Base-by-base conservation (phyloP, 257 asterid species). In the Nyctanthes arbortristis region DNA sequence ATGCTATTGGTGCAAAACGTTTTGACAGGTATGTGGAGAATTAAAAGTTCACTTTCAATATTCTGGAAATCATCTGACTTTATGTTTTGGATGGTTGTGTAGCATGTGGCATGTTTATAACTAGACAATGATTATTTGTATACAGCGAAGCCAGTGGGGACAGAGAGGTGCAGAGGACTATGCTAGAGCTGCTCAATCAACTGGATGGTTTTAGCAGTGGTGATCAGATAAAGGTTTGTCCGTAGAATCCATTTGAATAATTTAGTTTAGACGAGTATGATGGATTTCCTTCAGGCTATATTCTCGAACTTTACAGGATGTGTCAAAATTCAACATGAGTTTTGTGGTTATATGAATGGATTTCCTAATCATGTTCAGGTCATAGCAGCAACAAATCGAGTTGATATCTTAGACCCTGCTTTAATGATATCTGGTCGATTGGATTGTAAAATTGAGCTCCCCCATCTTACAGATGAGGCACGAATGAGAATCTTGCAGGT, bases 131-230 rank as follows among this genome's bases (percentile, higher is more conserved):
- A 14, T 45, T 45, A 16, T 16, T 45, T 11, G 14, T 45, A 14
- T 4, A 45, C 95, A 91, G 97, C 65, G 97, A 91, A 77, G 95
- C 88, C 59, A 89, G 96, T n/a, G 65, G 98, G 98, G 65, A 92
- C 65, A 78, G 98, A 75, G 98, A 92, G 77, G 98, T 89, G 69
- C 96, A 92, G 29, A 71, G 98, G 45, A 92, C 98, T 66, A 92
- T 92, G 98, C 79, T 92, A 36, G 98, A 92, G 45, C 72, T 92
- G 84, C 96, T 92, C 61, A 92, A 92, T 77, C 98, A 89, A 79
- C 96, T 92, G 34, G 98, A 92, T 78, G 96, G 96, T 66, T 92
- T 92, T 73, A 88, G 96, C 87, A 92, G 96, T 4, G 96, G 89
- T 79, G 97, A 92, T 7, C 70, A 90, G 34, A 92, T 92, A 37